A percentile compares a stretch with the other conserved stretches of the same genome.
Evolutionary conservation across 495 filamentous ascomycete genomes (phyloP).

Genomic region (Tirmania nivea): DNA sequence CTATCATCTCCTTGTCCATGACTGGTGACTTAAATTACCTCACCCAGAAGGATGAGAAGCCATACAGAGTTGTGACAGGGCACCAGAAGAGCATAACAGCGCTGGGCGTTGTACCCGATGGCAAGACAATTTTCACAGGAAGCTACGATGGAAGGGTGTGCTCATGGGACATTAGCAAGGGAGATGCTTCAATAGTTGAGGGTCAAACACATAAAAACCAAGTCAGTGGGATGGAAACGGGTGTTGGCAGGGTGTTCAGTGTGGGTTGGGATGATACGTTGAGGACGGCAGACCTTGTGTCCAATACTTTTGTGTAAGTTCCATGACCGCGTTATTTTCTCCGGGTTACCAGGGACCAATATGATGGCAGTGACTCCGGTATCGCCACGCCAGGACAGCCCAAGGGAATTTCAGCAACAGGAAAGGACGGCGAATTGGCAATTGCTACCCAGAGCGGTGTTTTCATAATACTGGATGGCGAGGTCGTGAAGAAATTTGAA

Average conservation of each 20-base stretch:
- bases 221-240: conserved; percentile 48
- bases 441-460: conserved; percentile 46
- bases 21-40: conserved; percentile 83
- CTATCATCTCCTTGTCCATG: conserved; percentile 74
- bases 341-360: conserved; percentile 12
- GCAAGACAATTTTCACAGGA: conserved; percentile 56
- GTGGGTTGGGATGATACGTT: conserved; percentile 92
- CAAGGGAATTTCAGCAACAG: conserved; percentile 26
- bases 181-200: conserved; percentile 43
- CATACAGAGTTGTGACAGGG: conserved; percentile 52
- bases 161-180: conserved; percentile 53
- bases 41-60: conserved; percentile 41
- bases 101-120: conserved; percentile 29
- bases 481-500: conserved; percentile 38
- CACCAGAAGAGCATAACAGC: conserved; percentile 86
- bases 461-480: conserved; percentile 7
- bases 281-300: conserved; percentile 43
- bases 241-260: conserved; percentile 45
- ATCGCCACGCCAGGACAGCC: conserved; percentile 30
- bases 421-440: conserved; percentile 22
- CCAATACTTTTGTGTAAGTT: too few relatives aligned
- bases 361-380: conserved; percentile 23
- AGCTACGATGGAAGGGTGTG: conserved; percentile 76
- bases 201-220: conserved; percentile 65
- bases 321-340: too few relatives aligned